Percentiles rank a stretch among this genome's conserved stretches.
Conservation (phyloP, 2,329 filamentous ascomycete genomes). For the Aphanoascus verrucosus region DNA sequence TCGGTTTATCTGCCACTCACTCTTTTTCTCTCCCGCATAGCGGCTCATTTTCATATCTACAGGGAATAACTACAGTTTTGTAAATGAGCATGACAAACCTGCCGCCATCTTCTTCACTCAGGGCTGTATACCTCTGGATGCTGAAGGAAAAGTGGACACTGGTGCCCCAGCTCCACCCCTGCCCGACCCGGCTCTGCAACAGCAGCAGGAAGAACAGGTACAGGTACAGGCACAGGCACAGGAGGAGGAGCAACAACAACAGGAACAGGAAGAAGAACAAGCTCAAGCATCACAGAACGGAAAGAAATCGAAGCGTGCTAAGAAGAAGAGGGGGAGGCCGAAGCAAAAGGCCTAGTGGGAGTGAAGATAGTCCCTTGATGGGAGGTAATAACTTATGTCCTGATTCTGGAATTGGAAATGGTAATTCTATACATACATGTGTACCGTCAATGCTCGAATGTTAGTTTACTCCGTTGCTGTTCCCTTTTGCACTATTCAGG, state of each 20-base stretch:
- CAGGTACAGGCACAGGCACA: neutral
- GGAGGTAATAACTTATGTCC: neutral
- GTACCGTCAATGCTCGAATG: neutral
- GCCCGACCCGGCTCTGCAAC: slow-evolving; percentile 8
- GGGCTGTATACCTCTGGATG: slow-evolving; percentile 52
- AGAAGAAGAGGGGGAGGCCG: slow-evolving; percentile 13
- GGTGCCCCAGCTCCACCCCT: slow-evolving; percentile 14
- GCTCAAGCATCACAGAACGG: neutral
- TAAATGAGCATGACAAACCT: slow-evolving; percentile 61
- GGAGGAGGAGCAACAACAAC: neutral
- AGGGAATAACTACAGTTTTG: slow-evolving; percentile 93
- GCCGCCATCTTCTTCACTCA: slow-evolving; percentile 88
- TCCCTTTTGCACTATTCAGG: too few relatives aligned
- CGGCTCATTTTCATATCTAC: slow-evolving; percentile 9
- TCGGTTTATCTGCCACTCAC: slow-evolving; percentile 40
- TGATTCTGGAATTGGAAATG: neutral
- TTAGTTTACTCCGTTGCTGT: neutral
- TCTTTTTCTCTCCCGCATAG: neutral
- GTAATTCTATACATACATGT: neutral
- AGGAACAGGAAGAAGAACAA: slow-evolving; percentile 1
- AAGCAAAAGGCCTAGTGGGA: slow-evolving; percentile 9
- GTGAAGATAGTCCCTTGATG: neutral
- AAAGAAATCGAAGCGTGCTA: slow-evolving; percentile 9
- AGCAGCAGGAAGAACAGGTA: neutral
- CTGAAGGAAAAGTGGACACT: slow-evolving; percentile 22